phyloP scores from a whole-genome alignment of 176 grass and related monocot genomes.

The Juncus effusus region DNA sequence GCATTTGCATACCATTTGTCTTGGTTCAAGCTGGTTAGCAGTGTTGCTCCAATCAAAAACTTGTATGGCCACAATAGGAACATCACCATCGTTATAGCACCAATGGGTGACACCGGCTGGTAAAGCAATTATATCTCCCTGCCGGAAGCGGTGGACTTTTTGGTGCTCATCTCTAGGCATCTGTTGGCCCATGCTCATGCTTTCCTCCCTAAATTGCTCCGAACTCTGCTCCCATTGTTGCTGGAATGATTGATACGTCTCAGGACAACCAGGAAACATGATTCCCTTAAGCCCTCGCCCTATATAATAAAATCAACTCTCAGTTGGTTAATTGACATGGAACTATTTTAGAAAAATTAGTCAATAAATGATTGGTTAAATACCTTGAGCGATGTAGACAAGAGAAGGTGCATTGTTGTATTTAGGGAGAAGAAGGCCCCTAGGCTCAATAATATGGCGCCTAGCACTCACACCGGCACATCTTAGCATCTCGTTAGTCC shows the following conservation, averaged over 20 bases:
- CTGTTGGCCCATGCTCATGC: slow-evolving; percentile 1
- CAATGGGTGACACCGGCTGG: slow-evolving; percentile 27
- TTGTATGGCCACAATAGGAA: slow-evolving; percentile 15
- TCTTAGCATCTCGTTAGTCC: slow-evolving; percentile 22
- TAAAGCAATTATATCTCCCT: slow-evolving; percentile 29
- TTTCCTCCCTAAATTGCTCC: slow-evolving; percentile 24
- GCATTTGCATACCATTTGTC: neutral
- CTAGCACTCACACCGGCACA: slow-evolving; percentile 25
- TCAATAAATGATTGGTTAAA: neutral
- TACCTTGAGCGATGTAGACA: slow-evolving; percentile 32
- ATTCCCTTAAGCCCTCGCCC: slow-evolving; percentile 25
- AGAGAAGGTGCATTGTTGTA: slow-evolving; percentile 36
- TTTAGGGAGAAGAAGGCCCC: slow-evolving; percentile 31
- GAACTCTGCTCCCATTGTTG: neutral
- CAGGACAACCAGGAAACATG: slow-evolving; percentile 28
- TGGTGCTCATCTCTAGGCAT: slow-evolving; percentile 17
- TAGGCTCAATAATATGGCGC: slow-evolving; percentile 27
- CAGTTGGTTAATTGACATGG: neutral
- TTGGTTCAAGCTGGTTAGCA: slow-evolving; percentile 31
- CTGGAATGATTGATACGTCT: slow-evolving; percentile 28
- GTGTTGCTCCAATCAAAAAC: slow-evolving; percentile 29
- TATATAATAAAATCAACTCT: neutral
- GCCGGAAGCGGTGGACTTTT: slow-evolving; percentile 20
- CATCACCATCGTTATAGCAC: slow-evolving; percentile 35
- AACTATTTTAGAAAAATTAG: neutral